A percentile compares a stretch with the other conserved stretches of the same genome.
phyloP scores from a whole-genome alignment of 192 early-diverging fungal genomes.

The Gryganskiella cystojenkinii region DNA sequence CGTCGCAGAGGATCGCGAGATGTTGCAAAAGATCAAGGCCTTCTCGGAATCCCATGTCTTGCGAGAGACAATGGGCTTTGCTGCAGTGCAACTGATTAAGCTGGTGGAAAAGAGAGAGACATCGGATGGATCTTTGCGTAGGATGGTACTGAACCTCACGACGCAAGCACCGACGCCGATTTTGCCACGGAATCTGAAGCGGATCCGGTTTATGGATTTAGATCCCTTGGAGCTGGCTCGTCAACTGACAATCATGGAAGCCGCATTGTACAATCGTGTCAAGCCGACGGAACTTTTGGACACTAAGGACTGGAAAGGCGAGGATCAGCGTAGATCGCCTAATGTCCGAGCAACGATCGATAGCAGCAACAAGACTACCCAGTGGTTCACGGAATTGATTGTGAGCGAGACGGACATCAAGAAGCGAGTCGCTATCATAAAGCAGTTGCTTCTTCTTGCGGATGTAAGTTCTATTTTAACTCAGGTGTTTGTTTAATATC shows the following conservation, averaged over 20 bases:
- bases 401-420: slow-evolving; percentile 84
- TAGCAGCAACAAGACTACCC: slow-evolving; percentile 78
- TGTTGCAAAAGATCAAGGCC: slow-evolving; percentile 74
- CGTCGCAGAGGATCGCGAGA: slow-evolving; percentile 75
- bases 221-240: slow-evolving; percentile 94
- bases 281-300: slow-evolving; percentile 90
- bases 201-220: slow-evolving; percentile 86
- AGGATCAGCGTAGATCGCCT: slow-evolving; percentile 64
- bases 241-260: slow-evolving; percentile 95
- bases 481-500: not conserved
- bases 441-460: slow-evolving; percentile 88
- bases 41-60: slow-evolving; percentile 79
- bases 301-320: slow-evolving; percentile 84
- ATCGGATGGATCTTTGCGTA: slow-evolving; percentile 67
- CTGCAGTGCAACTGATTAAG: slow-evolving; percentile 77
- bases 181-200: slow-evolving; percentile 81
- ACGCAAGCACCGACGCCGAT: slow-evolving; percentile 80
- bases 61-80: slow-evolving; percentile 74
- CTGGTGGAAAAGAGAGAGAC: slow-evolving; percentile 81
- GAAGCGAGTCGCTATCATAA: slow-evolving; percentile 79
- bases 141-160: slow-evolving; percentile 70
- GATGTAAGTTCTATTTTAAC: slow-evolving; percentile 57
- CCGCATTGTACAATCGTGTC: slow-evolving; percentile 83
- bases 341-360: slow-evolving; percentile 88
- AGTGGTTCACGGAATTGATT: slow-evolving; percentile 90